These are phyloP conservation scores for Glarea lozoyensis DNA, from an alignment of 495 filamentous ascomycete species.

Conservation along the genomic window DNA sequence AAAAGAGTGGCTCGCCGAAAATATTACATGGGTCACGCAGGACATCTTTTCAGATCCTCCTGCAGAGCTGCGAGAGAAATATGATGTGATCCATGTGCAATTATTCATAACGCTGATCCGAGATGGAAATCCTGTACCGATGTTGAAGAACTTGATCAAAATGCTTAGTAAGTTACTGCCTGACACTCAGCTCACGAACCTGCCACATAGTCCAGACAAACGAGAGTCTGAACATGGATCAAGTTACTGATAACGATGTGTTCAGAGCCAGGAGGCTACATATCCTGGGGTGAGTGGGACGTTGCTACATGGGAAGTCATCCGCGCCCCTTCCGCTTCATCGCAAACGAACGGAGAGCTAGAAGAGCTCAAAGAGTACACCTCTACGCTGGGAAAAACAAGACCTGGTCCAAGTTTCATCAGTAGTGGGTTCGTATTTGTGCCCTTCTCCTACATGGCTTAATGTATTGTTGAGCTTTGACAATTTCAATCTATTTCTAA, in stretches of 20 bases:
- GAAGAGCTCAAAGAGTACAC: not conserved
- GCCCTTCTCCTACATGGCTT: not conserved
- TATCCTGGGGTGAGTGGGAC: not conserved
- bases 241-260: not conserved
- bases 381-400: not conserved
- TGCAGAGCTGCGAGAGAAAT: not conserved
- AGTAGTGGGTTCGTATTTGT: not conserved
- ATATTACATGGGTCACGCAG: not conserved
- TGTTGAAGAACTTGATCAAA: constrained; percentile 1
- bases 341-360: not conserved
- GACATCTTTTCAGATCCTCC: not conserved
- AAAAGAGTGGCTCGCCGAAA: not conserved
- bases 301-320: constrained; percentile 1
- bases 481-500: not conserved
- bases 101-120: not conserved
- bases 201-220: no score
- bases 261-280: not conserved
- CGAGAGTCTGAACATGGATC: no score
- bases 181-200: no score
- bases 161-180: constrained; percentile 2
- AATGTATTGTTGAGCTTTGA: not conserved
- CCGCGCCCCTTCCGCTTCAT: not conserved
- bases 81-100: not conserved
- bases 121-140: not conserved
- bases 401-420: not conserved